phyloP scores from a whole-genome alignment of 2,329 filamentous ascomycete genomes.

The Aureobasidium lini region DNA sequence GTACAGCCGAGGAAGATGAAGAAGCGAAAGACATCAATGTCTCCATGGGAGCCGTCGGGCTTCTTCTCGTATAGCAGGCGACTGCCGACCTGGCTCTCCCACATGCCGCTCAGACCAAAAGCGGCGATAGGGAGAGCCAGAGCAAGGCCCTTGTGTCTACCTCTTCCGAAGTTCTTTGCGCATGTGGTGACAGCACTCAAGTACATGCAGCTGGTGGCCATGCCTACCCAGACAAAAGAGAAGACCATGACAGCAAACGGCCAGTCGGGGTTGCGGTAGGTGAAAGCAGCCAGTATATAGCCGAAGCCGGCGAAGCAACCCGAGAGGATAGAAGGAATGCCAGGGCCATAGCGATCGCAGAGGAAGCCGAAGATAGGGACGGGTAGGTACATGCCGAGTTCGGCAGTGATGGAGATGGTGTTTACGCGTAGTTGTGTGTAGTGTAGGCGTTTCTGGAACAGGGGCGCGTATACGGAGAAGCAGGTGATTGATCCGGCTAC shows the following conservation, averaged over 20 bases:
- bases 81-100: slow-evolving; percentile 83
- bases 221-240: slow-evolving; percentile 75
- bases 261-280: slow-evolving; percentile 61
- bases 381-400: slow-evolving; percentile 84
- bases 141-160: slow-evolving; percentile 79
- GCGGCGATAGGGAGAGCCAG: slow-evolving; percentile 85
- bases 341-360: slow-evolving; percentile 81
- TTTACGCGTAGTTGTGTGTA: slow-evolving; percentile 94
- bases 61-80: slow-evolving; percentile 64
- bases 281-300: slow-evolving; percentile 73
- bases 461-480: slow-evolving; percentile 87
- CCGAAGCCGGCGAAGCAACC: slow-evolving; percentile 69
- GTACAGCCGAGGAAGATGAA: slow-evolving; percentile 76
- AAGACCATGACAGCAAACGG: slow-evolving; percentile 78
- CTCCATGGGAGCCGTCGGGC: slow-evolving; percentile 53
- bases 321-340: slow-evolving; percentile 65
- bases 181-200: slow-evolving; percentile 86
- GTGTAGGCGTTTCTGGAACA: slow-evolving; percentile 77
- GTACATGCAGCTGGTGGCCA: slow-evolving; percentile 83
- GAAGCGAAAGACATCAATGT: slow-evolving; percentile 71
- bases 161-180: slow-evolving; percentile 94
- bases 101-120: slow-evolving; percentile 91
- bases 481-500: slow-evolving; percentile 88
- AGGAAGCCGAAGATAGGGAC: slow-evolving; percentile 84
- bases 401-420: slow-evolving; percentile 76